Conservation (phyloP, 768 basidiomycete species). For the Lactarius trivialis region DNA sequence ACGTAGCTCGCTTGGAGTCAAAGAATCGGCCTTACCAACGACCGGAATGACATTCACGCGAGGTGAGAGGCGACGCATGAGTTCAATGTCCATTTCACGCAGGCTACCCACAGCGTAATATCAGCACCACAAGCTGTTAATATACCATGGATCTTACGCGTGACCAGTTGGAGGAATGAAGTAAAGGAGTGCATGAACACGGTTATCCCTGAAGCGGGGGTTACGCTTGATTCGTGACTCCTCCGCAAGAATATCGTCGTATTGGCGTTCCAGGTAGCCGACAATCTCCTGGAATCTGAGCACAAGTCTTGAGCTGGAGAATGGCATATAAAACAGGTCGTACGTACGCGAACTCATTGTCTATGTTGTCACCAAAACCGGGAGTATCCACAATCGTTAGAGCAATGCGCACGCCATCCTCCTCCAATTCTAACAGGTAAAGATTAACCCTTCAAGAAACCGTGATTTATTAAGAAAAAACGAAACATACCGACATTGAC, state of each 20-base stretch:
- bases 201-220: slow-evolving; percentile 97
- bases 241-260: slow-evolving; percentile 97
- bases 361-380: slow-evolving; percentile 97
- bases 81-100: slow-evolving; percentile 97
- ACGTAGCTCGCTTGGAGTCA: slow-evolving; percentile 87
- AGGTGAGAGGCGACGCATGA: slow-evolving; percentile 96
- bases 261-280: slow-evolving; percentile 94
- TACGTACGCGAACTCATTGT: slow-evolving; percentile 95
- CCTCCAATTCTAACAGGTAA: slow-evolving; percentile 72
- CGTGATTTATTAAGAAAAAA: background rate
- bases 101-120: slow-evolving; percentile 41
- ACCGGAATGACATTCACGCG: slow-evolving; percentile 99
- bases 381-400: slow-evolving; percentile 98
- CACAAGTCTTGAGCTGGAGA: background rate
- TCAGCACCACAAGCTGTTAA: slow-evolving; percentile 3
- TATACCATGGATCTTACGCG: slow-evolving; percentile 47
- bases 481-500: slow-evolving; percentile 75
- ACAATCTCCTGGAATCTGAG: slow-evolving; percentile 93
- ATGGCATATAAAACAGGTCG: background rate
- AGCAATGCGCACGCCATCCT: slow-evolving; percentile 96
- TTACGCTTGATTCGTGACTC: slow-evolving; percentile 99
- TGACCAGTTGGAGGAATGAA: slow-evolving; percentile 99
- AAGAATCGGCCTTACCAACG: slow-evolving; percentile 90
- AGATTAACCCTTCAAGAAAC: background rate
- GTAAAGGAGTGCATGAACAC: slow-evolving; percentile 93